phyloP scores from a whole-genome alignment of 257 asterid species.

The Nicotiana knightiana region DNA sequence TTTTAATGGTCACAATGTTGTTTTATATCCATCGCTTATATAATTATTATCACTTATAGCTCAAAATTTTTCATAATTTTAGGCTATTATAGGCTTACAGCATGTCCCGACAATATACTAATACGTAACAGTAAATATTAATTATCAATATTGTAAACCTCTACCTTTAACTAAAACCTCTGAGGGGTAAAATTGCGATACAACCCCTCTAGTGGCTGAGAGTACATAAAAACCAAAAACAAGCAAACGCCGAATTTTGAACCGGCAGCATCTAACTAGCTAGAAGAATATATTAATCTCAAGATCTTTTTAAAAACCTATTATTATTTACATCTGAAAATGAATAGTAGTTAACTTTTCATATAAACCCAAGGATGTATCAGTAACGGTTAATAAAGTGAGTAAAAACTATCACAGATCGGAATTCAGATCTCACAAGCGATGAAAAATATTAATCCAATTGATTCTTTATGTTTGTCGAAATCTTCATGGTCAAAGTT shows the following conservation, averaged over 20 bases:
- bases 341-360: too few species aligned
- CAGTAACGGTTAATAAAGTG: not conserved
- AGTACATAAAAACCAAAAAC: not conserved
- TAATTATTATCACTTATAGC: too few species aligned
- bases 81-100: too few species aligned
- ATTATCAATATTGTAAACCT: too few species aligned
- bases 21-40: too few species aligned
- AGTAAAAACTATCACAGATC: not conserved
- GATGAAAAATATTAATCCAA: not conserved
- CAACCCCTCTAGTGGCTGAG: not conserved
- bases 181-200: slow-evolving; percentile 16
- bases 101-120: too few species aligned
- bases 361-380: not conserved
- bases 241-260: too few species aligned
- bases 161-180: not conserved
- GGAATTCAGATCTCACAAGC: not conserved
- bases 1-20: too few species aligned
- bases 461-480: not conserved
- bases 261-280: not conserved
- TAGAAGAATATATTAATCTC: not conserved
- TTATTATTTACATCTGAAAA: slow-evolving; percentile 17
- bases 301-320: too few species aligned
- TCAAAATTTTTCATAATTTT: too few species aligned
- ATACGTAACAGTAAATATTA: too few species aligned
- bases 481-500: not conserved